Conservation (phyloP, 129 eudicot species). For the Gnaphalium uliginosum region DNA sequence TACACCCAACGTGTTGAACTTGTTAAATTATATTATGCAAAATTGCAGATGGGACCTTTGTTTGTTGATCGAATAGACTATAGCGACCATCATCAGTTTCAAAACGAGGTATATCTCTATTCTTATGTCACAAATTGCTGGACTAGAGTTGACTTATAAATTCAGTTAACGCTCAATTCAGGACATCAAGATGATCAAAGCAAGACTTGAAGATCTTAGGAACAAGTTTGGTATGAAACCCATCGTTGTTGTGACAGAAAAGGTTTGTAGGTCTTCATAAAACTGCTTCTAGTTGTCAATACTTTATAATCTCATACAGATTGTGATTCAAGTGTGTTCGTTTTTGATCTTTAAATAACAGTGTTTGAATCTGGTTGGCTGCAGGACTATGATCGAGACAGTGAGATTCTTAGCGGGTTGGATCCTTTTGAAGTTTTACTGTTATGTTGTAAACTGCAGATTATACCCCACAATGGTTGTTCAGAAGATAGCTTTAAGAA, state of each 20-base stretch:
- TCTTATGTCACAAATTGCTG: not conserved
- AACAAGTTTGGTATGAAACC: conserved; percentile 54
- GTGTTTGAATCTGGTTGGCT: conserved; percentile 12
- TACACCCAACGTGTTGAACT: not conserved
- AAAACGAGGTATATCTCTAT: conserved; percentile 46
- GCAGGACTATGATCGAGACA: conserved; percentile 90
- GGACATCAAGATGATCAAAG: conserved; percentile 60
- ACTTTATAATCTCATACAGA: not conserved
- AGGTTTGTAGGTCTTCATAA: conserved; percentile 48
- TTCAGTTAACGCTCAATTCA: conserved; percentile 28
- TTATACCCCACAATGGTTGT: conserved; percentile 43
- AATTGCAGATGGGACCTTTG: conserved; percentile 64
- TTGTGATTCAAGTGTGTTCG: not conserved
- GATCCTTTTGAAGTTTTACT: conserved; percentile 65
- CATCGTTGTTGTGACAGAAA: conserved; percentile 62
- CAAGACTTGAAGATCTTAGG: conserved; percentile 58
- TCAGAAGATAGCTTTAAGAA: conserved; percentile 55
- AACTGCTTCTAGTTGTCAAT: not conserved
- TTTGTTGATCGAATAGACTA: conserved; percentile 70
- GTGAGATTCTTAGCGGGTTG: conserved; percentile 43
- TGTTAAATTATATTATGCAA: not conserved
- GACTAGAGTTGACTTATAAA: not conserved
- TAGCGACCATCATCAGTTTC: conserved; percentile 77
- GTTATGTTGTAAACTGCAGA: conserved; percentile 65
- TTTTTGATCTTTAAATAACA: not conserved